Conservation (phyloP, 2,329 filamentous ascomycete species). For the Alternaria burnsii region DNA sequence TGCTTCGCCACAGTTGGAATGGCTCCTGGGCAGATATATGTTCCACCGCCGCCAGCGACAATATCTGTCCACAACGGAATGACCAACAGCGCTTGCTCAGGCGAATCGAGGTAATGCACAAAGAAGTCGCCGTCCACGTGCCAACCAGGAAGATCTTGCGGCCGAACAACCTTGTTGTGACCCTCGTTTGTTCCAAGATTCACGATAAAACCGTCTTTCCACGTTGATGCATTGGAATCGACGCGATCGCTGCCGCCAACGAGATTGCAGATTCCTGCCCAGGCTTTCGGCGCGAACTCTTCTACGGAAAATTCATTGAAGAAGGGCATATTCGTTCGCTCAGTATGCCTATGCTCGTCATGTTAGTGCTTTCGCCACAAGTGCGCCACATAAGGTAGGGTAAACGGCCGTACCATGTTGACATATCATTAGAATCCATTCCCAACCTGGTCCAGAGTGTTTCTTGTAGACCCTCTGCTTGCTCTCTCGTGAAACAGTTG, state of each 20-base stretch:
- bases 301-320: conserved; percentile 64
- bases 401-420: conserved; percentile 62
- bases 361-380: background rate
- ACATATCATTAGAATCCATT: conserved; percentile 69
- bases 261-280: conserved; percentile 71
- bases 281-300: conserved; percentile 70
- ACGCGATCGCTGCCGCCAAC: conserved; percentile 65
- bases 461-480: conserved; percentile 58
- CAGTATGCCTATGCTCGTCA: conserved; percentile 49
- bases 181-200: conserved; percentile 67
- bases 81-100: conserved; percentile 73
- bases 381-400: background rate
- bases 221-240: conserved; percentile 55
- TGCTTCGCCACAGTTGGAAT: conserved; percentile 66
- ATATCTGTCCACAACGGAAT: conserved; percentile 75
- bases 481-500: conserved; percentile 60
- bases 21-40: conserved; percentile 68
- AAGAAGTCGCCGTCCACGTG: conserved; percentile 79
- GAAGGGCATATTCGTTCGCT: conserved; percentile 70
- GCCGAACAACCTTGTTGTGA: conserved; percentile 60
- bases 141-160: conserved; percentile 66
- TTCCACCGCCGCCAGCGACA: conserved; percentile 67
- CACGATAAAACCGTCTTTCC: conserved; percentile 74
- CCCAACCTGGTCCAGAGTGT: conserved; percentile 71
- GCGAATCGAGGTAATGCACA: conserved; percentile 74